Base-by-base conservation (phyloP, 2,329 filamentous ascomycete species). In the Aspergillus phoenicis region DNA sequence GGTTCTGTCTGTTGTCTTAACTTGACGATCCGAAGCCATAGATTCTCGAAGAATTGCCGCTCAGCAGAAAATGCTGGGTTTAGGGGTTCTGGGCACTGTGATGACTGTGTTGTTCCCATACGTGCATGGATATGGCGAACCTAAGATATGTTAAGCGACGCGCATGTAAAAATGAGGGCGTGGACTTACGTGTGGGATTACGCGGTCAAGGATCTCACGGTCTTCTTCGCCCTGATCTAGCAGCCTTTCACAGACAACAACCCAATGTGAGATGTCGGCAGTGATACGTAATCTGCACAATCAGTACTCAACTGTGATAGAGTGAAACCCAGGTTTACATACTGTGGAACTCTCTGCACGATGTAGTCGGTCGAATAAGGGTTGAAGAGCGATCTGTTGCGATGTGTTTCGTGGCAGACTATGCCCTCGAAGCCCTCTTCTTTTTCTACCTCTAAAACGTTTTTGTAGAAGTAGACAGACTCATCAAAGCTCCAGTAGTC, bases 31-130 rank as follows among this genome's bases (percentile, higher is more conserved):
- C 63, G 48, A 1, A 52, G 56, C 68, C 67, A 70, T 5, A 66
- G 48, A 5, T 65, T 68, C 22, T 77, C 74, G 36, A 77, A 76
- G 56, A 73, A 76, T 1, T 62, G 56, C 36, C 70, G 62, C 53
- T 77, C 74, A 1, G 66, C 53, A 4, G 63, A 60, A 30, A 74
- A 77, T 20, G 64, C 59, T 0, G 69, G 67, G 33, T 75, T 68
- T 1, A 69, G 66, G 2, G 75, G 75, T 4, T 77, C 73, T 1
- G 74, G 73, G 26, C 74, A 76, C 49, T 77, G 75, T 0, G 75
- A 76, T 0, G 74, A 70, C 30, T 77, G 74, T 2, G 74, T 75
- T 8, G 74, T 77, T 15, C 75, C 73, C 17, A 75, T 75, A 26
- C 75, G 67, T 1, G 74, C 65, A 54, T 77, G 75, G 22, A 76